Base-by-base conservation (phyloP, 148 eudicot species). In the Rhododendron vialii region DNA sequence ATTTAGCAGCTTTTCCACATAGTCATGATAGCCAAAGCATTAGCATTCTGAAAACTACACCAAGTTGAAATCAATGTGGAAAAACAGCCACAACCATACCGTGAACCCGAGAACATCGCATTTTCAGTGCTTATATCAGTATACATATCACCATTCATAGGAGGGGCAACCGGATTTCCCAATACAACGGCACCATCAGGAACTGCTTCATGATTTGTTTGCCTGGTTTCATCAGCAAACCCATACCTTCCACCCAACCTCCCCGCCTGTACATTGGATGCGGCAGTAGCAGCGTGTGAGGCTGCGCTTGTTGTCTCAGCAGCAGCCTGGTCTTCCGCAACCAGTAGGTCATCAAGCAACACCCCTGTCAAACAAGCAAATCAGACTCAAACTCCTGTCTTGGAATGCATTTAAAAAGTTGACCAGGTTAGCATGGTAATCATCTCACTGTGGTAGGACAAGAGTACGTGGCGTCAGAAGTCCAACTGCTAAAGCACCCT, bases 261-360 rank as follows among this genome's bases (percentile, higher is more conserved):
- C 87, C 95, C 99, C 33, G 90, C 90, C 77, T 90, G 95, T 83
- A 91, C 82, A 91, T 94, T 92, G 41, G 98, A 91, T 67, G 98
- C 92, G 80, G 97, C 95, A 88, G 98, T 96, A 2, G 98, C 98
- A 51, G 96, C 98, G 89, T 97, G 98, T 84, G 96, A 94, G 61
- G 98, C 98, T 78, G 98, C 98, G 84, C 85, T 84, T 59, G 99
- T 97, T 78, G 98, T 93, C 88, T 97, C 99, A 82, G 99, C 95
- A 86, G 98, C 99, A 84, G 99, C 95, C 81, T 95, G 91, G 89
- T 97, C 99, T 91, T 97, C 99, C 82, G 99, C 99, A 28, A 97
- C 98, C 84, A 97, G 94, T 76, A 97, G 91, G 88, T 95, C 98
- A 91, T 95, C 99, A 78, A 97, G 94, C 83, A 97, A 92, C 86